Evolutionary conservation across 192 early-diverging fungal genomes (phyloP).

Genomic region (Lunasporangiospora selenospora): DNA sequence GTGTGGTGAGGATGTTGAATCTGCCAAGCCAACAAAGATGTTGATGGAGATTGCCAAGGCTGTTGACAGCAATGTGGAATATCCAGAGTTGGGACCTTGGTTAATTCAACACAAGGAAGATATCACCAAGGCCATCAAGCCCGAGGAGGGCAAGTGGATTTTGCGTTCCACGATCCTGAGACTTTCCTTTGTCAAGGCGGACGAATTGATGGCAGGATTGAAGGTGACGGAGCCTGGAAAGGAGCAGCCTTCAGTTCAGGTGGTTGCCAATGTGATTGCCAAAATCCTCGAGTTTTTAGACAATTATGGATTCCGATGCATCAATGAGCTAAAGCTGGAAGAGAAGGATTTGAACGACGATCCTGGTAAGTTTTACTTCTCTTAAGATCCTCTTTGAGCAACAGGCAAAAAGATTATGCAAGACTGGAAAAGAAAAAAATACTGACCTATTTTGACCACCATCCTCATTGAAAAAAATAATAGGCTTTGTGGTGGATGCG

Average conservation of each 20-base stretch:
- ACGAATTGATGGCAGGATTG: constrained; percentile 18
- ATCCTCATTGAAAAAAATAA: too few relatives aligned
- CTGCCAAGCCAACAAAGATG: constrained; percentile 48
- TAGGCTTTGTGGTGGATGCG: constrained; percentile 36
- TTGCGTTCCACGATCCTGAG: constrained; percentile 36
- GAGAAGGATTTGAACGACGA: constrained; percentile 45
- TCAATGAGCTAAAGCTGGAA: constrained; percentile 44
- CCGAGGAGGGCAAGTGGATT: constrained; percentile 36
- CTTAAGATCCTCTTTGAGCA: too few relatives aligned
- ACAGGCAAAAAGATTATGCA: too few relatives aligned
- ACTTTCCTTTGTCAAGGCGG: constrained; percentile 33
- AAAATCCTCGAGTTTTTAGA: constrained; percentile 44
- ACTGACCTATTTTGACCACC: background rate
- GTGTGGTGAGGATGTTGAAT: constrained; percentile 46
- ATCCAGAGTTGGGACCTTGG: constrained; percentile 23
- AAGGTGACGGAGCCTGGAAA: constrained; percentile 19
- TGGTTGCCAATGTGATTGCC: constrained; percentile 39
- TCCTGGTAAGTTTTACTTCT: constrained; percentile 41
- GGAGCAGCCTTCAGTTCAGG: constrained; percentile 34
- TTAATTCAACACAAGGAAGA: constrained; percentile 32
- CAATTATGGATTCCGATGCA: constrained; percentile 45
- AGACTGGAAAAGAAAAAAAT: background rate
- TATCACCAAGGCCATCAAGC: constrained; percentile 32
- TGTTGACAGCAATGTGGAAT: constrained; percentile 29
- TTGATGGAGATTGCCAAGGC: constrained; percentile 43